Evolutionary conservation across 352 stramenopile species (phyloP).

Genomic region (Globisporangium cylindrosporum): DNA sequence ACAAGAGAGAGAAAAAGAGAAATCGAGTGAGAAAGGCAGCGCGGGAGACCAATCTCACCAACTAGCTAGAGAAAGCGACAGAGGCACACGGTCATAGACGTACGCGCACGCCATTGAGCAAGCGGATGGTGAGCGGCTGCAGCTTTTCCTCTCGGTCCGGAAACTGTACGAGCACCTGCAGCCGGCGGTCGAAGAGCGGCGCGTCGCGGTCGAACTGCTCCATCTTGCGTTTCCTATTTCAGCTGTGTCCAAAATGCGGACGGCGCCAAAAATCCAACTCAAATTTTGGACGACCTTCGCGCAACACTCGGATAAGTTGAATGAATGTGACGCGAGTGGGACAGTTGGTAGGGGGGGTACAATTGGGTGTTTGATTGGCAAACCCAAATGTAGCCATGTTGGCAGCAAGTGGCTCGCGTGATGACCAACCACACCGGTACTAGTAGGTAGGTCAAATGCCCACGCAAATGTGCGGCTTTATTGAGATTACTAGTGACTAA

Average conservation of each 20-base stretch:
- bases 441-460: no score
- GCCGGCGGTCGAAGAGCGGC: conserved; percentile 81
- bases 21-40: neutral
- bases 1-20: neutral
- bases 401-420: no score
- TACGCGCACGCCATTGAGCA: conserved; percentile 75
- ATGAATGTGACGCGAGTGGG: neutral
- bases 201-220: conserved; percentile 75
- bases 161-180: conserved; percentile 83
- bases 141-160: conserved; percentile 80
- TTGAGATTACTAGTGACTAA: no score
- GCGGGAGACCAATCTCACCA: neutral
- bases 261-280: conserved; percentile 5
- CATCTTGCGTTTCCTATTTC: conserved; percentile 34
- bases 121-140: conserved; percentile 64
- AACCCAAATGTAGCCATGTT: neutral
- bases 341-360: neutral
- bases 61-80: neutral
- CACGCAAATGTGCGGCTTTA: no score
- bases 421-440: no score
- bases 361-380: neutral
- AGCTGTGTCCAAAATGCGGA: neutral
- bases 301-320: neutral
- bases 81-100: conserved; percentile 15
- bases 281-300: conserved; percentile 14